phyloP scores from a whole-genome alignment of 2,329 filamentous ascomycete genomes.

The Xylaria sp. region DNA sequence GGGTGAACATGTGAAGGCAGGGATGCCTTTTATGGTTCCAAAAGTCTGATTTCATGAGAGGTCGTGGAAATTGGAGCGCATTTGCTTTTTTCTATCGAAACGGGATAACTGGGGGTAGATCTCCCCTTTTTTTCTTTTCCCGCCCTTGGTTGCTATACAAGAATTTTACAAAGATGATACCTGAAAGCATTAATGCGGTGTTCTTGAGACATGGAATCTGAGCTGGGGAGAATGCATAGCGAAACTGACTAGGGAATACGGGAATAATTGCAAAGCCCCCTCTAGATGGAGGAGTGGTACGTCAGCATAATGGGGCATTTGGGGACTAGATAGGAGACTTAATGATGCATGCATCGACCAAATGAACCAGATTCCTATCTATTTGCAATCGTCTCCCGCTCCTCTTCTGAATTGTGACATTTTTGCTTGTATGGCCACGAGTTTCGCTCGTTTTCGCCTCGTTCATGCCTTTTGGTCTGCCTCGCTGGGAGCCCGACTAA shows the following conservation, averaged over 20 bases:
- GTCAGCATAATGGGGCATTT: background rate
- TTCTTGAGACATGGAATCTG: constrained; percentile 2
- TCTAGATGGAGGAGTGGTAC: background rate
- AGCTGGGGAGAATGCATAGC: too few species aligned
- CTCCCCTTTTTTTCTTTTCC: constrained; percentile 1
- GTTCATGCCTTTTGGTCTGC: constrained; percentile 12
- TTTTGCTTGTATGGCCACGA: background rate
- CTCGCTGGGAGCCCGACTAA: constrained; percentile 18
- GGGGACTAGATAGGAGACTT: constrained; percentile 7
- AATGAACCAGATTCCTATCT: constrained; percentile 17
- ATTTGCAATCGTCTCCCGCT: background rate
- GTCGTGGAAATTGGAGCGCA: background rate
- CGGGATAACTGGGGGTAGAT: constrained; percentile 13
- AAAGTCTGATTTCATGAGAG: constrained; percentile 17
- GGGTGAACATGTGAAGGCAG: background rate
- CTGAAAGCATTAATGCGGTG: constrained; percentile 21
- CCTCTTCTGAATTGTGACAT: constrained; percentile 5
- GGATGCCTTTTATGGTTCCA: background rate
- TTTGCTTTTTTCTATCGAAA: constrained; percentile 6
- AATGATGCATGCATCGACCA: constrained; percentile 23
- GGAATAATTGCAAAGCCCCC: constrained; percentile 16
- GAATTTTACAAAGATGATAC: constrained; percentile 9
- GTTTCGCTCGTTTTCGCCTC: background rate
- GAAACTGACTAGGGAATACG: too few species aligned
- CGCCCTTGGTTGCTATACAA: constrained; percentile 3